phyloP scores from a whole-genome alignment of 2,329 filamentous ascomycete species.

The Penicillium sumatraense region DNA sequence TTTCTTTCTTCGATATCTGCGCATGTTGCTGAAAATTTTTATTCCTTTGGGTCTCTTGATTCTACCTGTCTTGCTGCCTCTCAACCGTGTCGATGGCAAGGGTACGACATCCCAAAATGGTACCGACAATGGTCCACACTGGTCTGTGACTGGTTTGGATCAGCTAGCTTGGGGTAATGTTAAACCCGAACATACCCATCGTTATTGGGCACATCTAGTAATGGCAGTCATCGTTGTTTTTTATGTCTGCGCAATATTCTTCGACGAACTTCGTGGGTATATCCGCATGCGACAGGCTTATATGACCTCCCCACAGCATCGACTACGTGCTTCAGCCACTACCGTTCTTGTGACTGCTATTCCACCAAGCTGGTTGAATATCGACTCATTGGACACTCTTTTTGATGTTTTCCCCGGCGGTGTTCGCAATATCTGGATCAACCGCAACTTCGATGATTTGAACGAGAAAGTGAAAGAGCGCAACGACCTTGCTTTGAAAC shows the following conservation, averaged over 20 bases:
- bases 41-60: slow-evolving; percentile 78
- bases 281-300: slow-evolving; percentile 94
- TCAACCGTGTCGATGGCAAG: slow-evolving; percentile 77
- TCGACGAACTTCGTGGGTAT: slow-evolving; percentile 82
- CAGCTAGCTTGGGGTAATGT: slow-evolving; percentile 88
- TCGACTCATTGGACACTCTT: slow-evolving; percentile 77
- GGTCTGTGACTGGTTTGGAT: slow-evolving; percentile 71
- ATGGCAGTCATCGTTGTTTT: slow-evolving; percentile 77
- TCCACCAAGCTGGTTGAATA: slow-evolving; percentile 84
- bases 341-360: slow-evolving; percentile 93
- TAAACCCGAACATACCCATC: slow-evolving; percentile 63
- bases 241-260: slow-evolving; percentile 88
- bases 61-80: slow-evolving; percentile 80
- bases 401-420: slow-evolving; percentile 97
- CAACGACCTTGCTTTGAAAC: slow-evolving; percentile 68
- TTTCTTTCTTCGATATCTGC: slow-evolving; percentile 91
- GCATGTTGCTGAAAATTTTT: slow-evolving; percentile 88
- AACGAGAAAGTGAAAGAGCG: slow-evolving; percentile 81
- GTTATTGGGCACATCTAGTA: slow-evolving; percentile 84
- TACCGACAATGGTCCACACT: slow-evolving; percentile 41
- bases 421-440: slow-evolving; percentile 95
- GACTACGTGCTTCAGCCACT: slow-evolving; percentile 88
- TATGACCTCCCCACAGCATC: slow-evolving; percentile 91
- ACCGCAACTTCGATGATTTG: slow-evolving; percentile 82
- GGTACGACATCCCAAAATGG: slow-evolving; percentile 59